Base-by-base conservation (phyloP, 192 early-diverging fungal species). In the Geranomyces michiganensis region DNA sequence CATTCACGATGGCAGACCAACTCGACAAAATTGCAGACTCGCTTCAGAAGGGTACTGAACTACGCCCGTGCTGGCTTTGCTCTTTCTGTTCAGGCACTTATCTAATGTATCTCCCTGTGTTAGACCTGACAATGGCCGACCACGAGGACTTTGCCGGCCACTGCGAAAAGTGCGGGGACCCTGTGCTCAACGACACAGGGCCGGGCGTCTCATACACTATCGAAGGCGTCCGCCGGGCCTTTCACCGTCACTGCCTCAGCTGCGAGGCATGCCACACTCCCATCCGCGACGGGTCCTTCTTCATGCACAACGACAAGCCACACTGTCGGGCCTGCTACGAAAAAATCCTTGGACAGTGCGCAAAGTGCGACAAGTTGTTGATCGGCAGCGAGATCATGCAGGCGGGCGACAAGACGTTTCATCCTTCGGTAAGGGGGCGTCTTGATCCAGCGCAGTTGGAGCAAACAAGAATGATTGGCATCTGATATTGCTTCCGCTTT, bases 141-240 rank as follows among this genome's bases (percentile, higher is more conserved):
- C 70, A 71, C 46, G 22, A 46, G 6, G 70, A 71, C 31, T 74
- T 67, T 32, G 60, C 44, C 33, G 73, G 73, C 26, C 73, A 68
- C 60, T 74, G 73, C 66, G 59, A 68, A 33, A 48, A 13, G 24
- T 74, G 73, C 55, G 19, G n/a, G 7, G 27, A 32, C 2, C 73
- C 73, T 13, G 66, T 74, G 19, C 56, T 74, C 27, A 67, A 62
- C 56, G 66, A 74, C 31, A 62, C 65, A 2, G 73, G 65, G 7
- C 73, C 73, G 10, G 73, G 64, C 29, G 31, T 74, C n/a, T 68
- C 73, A n/a, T 74, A 67, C 65, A 74, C 55, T 45, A 33, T 32
- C 15, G 73, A 74, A 41, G 66, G 59, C 58, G 56, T 74, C 44
- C 46, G 29, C 36, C 73, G 61, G 33, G 48, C 64, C 15, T 74